These are phyloP conservation scores for Solanum tacnaense DNA, from an alignment of 257 asterid genomes.

Conservation along the genomic window DNA sequence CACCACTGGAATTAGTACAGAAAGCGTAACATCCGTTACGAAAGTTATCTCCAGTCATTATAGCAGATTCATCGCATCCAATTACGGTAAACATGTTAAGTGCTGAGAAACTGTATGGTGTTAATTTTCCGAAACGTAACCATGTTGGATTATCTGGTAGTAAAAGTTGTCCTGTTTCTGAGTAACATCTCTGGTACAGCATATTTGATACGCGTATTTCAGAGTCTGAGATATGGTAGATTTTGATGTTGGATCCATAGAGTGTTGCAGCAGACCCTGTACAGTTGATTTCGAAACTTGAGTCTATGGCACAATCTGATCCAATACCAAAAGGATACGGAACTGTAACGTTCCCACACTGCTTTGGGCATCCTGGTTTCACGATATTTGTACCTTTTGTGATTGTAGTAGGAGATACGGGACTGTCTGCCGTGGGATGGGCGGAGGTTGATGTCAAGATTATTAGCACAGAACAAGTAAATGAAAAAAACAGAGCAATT, in stretches of 20 bases:
- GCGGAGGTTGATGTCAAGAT: conserved; percentile 8
- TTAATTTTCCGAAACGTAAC: conserved; percentile 1
- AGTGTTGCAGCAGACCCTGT: conserved; percentile 32
- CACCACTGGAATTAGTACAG: conserved; percentile 32
- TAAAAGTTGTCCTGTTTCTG: conserved; percentile 5
- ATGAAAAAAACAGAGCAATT: background rate
- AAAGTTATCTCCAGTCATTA: conserved; percentile 20
- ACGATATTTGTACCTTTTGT: conserved; percentile 16
- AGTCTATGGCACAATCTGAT: conserved; percentile 18
- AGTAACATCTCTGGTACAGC: conserved; percentile 10
- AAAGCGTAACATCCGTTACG: conserved; percentile 38
- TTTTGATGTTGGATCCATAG: conserved; percentile 1
- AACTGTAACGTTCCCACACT: conserved; percentile 26
- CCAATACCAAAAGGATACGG: conserved; percentile 38
- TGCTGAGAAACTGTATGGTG: conserved; percentile 41
- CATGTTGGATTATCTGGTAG: background rate
- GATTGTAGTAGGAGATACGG: background rate
- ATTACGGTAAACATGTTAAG: conserved; percentile 39
- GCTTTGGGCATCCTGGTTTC: conserved; percentile 23
- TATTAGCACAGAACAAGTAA: conserved; percentile 1
- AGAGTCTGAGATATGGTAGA: conserved; percentile 38
- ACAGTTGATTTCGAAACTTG: conserved; percentile 30
- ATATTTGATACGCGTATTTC: conserved; percentile 36
- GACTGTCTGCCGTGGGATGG: background rate
- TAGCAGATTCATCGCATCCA: conserved; percentile 52